phyloP scores from a whole-genome alignment of 1,284 basidiomycete genomes.

The Moesziomyces globuligerus region DNA sequence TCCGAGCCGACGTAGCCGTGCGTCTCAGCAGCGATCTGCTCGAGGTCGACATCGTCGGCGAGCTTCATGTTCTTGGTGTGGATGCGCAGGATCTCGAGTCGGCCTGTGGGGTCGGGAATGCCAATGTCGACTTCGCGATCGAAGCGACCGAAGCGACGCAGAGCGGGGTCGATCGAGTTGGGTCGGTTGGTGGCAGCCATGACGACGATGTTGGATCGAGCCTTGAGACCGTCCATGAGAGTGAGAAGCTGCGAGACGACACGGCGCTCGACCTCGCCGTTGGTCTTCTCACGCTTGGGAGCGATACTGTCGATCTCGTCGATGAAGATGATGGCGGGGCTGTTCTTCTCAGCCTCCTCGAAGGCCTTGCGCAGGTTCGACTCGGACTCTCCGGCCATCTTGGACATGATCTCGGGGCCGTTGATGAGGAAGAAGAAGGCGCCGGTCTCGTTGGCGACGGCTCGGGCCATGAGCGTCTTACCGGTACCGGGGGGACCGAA shows the following conservation, averaged over 20 bases:
- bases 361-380: constrained; percentile 97
- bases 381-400: constrained; percentile 98
- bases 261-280: constrained; percentile 98
- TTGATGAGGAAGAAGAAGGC: constrained; percentile 99
- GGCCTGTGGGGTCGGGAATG: constrained; percentile 97
- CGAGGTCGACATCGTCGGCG: constrained; percentile 95
- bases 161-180: constrained; percentile 98
- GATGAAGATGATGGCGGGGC: constrained; percentile 99
- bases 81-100: constrained; percentile 96
- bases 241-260: constrained; percentile 98
- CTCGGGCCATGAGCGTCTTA: constrained; percentile 84
- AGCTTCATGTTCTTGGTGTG: constrained; percentile 99
- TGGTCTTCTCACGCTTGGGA: constrained; percentile 99
- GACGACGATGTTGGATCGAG: constrained; percentile 97
- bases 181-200: constrained; percentile 99
- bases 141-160: constrained; percentile 97
- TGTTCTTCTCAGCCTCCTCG: constrained; percentile 99
- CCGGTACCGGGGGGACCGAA: constrained; percentile 67
- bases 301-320: constrained; percentile 99
- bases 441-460: constrained; percentile 98
- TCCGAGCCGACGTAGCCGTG: constrained; percentile 99
- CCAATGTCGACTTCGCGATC: constrained; percentile 99
- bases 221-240: constrained; percentile 98
- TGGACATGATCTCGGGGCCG: constrained; percentile 99
- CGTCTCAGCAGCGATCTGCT: constrained; percentile 96